Evolutionary conservation across 495 filamentous ascomycete species (phyloP), one percentile per base, ranked within the genome.

Genomic region (Penicillium pancosmium): DNA sequence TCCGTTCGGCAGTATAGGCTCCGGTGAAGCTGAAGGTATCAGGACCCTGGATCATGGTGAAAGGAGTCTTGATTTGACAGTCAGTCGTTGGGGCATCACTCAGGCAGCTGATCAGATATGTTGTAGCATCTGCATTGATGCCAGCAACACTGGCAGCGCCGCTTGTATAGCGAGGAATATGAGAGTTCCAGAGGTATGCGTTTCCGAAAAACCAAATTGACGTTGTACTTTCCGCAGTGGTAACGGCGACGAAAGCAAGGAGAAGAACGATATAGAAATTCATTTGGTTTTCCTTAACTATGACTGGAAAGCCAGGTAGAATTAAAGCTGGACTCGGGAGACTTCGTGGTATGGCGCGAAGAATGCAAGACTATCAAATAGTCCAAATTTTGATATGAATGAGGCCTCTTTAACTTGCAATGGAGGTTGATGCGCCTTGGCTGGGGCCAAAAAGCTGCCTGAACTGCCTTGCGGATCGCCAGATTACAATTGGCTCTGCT

Each of bases 71-170:
- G 33, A 68, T 46, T 4, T 55, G 25, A 48, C 70, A 73, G 36
- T 66, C 52, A 15, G 50, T 44, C 4, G 54, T 57, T 36, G 60
- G 55, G 5, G 70, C 70, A 35, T 23, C 60, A 25, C 34, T 47
- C 16, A 58, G 12, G 25, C 70, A 73, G 47, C n/a, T 36, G 21
- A 73, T 50, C n/a, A 66, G 43, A 59, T 69, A 73, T 52, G 70
- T 73, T 15, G 70, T 71, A 5, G 59, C 62, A 11, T 36, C 27
- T 11, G 60, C 57, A 51, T 70, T 65, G 57, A 69, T 55, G 46
- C 54, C 63, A n/a, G 50, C 52, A 7, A 71, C 55, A 34, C 70
- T 66, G 55, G 54, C 70, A 11, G 47, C 68, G 23, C 51, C 57
- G 64, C 70, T 69, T 18, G 54, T 52, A 46, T 61, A 64, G 36